Evolutionary conservation across 2,329 filamentous ascomycete genomes (phyloP).

Genomic region (Podosphaera leucotricha): DNA sequence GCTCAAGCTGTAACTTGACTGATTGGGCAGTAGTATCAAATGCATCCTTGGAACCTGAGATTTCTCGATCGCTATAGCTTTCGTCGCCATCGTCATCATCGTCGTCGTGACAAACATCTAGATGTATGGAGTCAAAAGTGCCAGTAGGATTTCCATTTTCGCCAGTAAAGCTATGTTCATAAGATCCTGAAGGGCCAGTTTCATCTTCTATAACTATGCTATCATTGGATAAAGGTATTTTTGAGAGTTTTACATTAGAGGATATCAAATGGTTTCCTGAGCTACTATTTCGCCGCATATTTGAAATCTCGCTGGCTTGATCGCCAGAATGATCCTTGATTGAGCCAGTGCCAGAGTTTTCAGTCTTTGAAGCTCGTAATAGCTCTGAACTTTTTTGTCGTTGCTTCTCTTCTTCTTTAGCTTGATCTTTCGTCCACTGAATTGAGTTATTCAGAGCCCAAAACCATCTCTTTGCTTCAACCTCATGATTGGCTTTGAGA

Average conservation of each 20-base stretch:
- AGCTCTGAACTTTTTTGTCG: constrained; percentile 51
- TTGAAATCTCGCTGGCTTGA: constrained; percentile 7
- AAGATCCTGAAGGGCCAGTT: constrained; percentile 25
- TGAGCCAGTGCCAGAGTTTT: constrained; percentile 29
- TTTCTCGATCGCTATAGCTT: constrained; percentile 56
- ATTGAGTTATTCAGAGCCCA: constrained; percentile 98
- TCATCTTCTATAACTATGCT: constrained; percentile 27
- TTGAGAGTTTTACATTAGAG: constrained; percentile 8
- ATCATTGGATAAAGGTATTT: constrained; percentile 15
- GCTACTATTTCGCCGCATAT: constrained; percentile 22
- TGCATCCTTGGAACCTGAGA: constrained; percentile 63
- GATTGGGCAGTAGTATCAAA: constrained; percentile 96
- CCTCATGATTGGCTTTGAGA: constrained; percentile 89
- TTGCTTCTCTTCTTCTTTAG: constrained; percentile 65
- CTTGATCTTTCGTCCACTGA: constrained; percentile 86
- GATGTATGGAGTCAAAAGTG: constrained; percentile 5
- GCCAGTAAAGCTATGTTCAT: constrained; percentile 28
- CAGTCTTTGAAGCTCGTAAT: constrained; percentile 55
- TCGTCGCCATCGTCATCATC: constrained; percentile 46
- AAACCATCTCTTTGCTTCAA: constrained; percentile 96
- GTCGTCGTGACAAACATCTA: constrained; percentile 21
- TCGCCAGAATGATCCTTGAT: constrained; percentile 8
- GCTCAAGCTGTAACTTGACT: constrained; percentile 74
- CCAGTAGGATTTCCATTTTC: constrained; percentile 14
- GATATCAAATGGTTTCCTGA: constrained; percentile 13